Conservation (phyloP, 208 protist species). For the Angomonas deanei region DNA sequence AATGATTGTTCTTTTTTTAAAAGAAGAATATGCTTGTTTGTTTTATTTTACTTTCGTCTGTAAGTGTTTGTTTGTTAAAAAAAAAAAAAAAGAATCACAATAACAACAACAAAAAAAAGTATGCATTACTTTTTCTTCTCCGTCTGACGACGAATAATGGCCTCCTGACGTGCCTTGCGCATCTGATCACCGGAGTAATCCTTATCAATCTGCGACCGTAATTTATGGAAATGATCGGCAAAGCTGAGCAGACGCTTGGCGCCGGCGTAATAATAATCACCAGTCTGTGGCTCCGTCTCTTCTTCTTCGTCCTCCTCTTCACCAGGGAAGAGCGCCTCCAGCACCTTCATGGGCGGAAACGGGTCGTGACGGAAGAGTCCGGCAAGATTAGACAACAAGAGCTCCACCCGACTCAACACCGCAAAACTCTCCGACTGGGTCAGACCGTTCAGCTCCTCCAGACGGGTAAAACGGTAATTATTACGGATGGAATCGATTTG, state of each 20-base stretch:
- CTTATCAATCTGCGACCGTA: slow-evolving; percentile 78
- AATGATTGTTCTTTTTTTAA: too few species aligned
- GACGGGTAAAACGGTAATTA: slow-evolving; percentile 79
- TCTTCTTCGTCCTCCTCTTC: slow-evolving; percentile 21
- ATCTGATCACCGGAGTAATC: slow-evolving; percentile 32
- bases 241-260: slow-evolving; percentile 55
- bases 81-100: too few species aligned
- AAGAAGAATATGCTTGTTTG: too few species aligned
- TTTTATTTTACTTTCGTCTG: too few species aligned
- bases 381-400: slow-evolving; percentile 66
- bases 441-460: slow-evolving; percentile 88
- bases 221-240: slow-evolving; percentile 45
- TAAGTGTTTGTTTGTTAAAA: too few species aligned
- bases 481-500: slow-evolving; percentile 74
- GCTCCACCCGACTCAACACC: slow-evolving; percentile 68
- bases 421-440: slow-evolving; percentile 81
- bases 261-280: slow-evolving; percentile 47
- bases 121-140: too few species aligned
- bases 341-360: slow-evolving; percentile 41
- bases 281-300: slow-evolving; percentile 15
- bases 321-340: slow-evolving; percentile 54
- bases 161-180: slow-evolving; percentile 5
- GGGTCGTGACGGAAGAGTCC: slow-evolving; percentile 48
- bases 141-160: too few species aligned
- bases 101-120: too few species aligned